phyloP scores from a whole-genome alignment of 192 early-diverging fungal species.

The Allomyces arbusculus region DNA sequence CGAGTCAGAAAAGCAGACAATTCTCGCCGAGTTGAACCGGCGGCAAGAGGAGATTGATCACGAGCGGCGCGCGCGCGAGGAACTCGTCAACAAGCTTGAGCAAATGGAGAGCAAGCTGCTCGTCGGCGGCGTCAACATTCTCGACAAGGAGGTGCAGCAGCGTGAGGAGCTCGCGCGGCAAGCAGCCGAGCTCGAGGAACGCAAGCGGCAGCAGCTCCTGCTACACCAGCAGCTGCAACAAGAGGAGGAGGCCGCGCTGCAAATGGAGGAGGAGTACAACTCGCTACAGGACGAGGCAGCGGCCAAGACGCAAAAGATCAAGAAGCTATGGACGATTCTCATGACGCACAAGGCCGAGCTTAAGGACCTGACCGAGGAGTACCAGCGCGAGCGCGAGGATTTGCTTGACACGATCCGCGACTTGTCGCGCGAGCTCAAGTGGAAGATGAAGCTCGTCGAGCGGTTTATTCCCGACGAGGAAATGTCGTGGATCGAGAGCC shows the following conservation, averaged over 20 bases:
- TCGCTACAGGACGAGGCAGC: constrained; percentile 38
- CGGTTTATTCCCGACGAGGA: constrained; percentile 29
- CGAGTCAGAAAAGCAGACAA: constrained; percentile 26
- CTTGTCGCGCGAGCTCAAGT: constrained; percentile 31
- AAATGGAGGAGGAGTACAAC: constrained; percentile 39
- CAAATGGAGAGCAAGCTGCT: constrained; percentile 37
- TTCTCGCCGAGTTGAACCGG: constrained; percentile 21
- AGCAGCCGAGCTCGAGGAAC: constrained; percentile 29
- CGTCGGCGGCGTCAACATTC: constrained; percentile 34
- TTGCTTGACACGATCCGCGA: constrained; percentile 37
- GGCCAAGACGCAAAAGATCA: constrained; percentile 34
- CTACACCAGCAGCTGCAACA: constrained; percentile 29
- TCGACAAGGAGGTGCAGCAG: constrained; percentile 24
- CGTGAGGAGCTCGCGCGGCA: constrained; percentile 19
- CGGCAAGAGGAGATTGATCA: constrained; percentile 29
- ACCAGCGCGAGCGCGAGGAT: constrained; percentile 34
- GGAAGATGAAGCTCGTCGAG: constrained; percentile 24
- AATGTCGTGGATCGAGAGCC: constrained; percentile 21
- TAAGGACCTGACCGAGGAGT: constrained; percentile 37
- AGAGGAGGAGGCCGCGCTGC: constrained; percentile 29
- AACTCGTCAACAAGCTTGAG: constrained; percentile 25
- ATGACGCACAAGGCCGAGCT: constrained; percentile 25
- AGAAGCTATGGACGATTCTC: constrained; percentile 30
- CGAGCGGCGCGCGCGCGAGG: constrained; percentile 21
- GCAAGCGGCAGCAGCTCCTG: constrained; percentile 21